Evolutionary conservation across 2,329 filamentous ascomycete species (phyloP).

Genomic region (Sarocladium brachiariae): DNA sequence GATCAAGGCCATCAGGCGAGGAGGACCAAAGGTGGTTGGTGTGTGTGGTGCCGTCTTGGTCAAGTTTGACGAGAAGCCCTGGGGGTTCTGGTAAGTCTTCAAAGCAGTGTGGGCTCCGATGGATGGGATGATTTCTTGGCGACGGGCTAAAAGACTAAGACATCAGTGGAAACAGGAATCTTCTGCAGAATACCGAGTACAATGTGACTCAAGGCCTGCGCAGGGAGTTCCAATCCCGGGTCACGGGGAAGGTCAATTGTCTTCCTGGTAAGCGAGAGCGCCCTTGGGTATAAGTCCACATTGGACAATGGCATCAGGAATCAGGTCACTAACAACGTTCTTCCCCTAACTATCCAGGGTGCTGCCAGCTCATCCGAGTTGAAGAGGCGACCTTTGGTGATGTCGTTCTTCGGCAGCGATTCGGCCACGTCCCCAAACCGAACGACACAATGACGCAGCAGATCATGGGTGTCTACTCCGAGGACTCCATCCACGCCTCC

Average conservation of each 20-base stretch:
- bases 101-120: too few species aligned
- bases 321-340: too few species aligned
- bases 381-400: conserved; percentile 43
- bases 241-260: conserved; percentile 43
- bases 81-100: conserved; percentile 35
- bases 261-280: conserved; percentile 27
- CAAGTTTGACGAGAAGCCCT: conserved; percentile 34
- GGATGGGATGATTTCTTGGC: too few species aligned
- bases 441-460: conserved; percentile 41
- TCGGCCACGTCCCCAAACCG: conserved; percentile 42
- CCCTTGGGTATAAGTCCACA: too few species aligned
- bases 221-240: conserved; percentile 41
- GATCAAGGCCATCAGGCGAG: conserved; percentile 31
- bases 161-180: too few species aligned
- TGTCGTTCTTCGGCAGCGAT: conserved; percentile 36
- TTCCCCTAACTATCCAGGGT: conserved; percentile 40
- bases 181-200: conserved; percentile 10
- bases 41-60: conserved; percentile 43
- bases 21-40: conserved; percentile 35
- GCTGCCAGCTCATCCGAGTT: conserved; percentile 42
- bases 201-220: conserved; percentile 34
- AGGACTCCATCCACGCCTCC: conserved; percentile 42
- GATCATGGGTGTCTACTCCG: conserved; percentile 41
- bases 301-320: too few species aligned
- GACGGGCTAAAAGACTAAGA: too few species aligned